Evolutionary conservation across 768 basidiomycete genomes (phyloP).

Genomic region (Phlegmacium glaucopus): DNA sequence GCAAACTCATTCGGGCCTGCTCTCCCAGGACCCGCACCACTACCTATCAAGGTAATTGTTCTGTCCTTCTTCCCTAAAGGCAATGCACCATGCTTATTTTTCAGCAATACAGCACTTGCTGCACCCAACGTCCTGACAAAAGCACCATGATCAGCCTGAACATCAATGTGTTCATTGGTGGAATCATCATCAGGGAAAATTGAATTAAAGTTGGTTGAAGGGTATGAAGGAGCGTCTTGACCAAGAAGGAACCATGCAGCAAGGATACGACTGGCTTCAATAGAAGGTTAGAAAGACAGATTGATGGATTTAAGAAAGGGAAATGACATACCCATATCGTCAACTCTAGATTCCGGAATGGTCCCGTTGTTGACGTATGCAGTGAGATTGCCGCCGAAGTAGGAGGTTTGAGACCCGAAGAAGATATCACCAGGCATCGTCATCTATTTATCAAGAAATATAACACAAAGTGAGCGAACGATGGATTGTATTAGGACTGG

Average conservation of each 20-base stretch:
- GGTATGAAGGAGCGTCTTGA: slow-evolving; percentile 51
- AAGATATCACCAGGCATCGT: slow-evolving; percentile 66
- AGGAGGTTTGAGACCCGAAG: slow-evolving; percentile 43
- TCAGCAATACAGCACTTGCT: slow-evolving; percentile 61
- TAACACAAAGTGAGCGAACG: not conserved
- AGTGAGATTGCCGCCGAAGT: slow-evolving; percentile 68
- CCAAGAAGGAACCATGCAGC: slow-evolving; percentile 58
- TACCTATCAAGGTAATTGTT: slow-evolving; percentile 55
- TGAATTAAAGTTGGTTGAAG: slow-evolving; percentile 59
- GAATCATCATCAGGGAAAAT: slow-evolving; percentile 32
- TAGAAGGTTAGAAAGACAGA: slow-evolving; percentile 25
- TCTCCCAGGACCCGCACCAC: slow-evolving; percentile 51
- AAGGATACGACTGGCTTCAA: slow-evolving; percentile 70
- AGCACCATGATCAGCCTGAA: slow-evolving; percentile 45
- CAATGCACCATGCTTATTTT: slow-evolving; percentile 46
- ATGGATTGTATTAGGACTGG: not conserved
- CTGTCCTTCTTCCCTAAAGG: slow-evolving; percentile 40
- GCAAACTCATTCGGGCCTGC: slow-evolving; percentile 53
- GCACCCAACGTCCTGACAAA: slow-evolving; percentile 58
- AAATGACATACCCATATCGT: slow-evolving; percentile 66
- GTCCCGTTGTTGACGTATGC: slow-evolving; percentile 67
- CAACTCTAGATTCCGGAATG: slow-evolving; percentile 59
- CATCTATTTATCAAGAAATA: slow-evolving; percentile 39
- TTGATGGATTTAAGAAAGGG: not conserved
- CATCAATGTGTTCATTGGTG: slow-evolving; percentile 47